phyloP scores from a whole-genome alignment of 2,329 filamentous ascomycete genomes.

The Talaromyces sp. region DNA sequence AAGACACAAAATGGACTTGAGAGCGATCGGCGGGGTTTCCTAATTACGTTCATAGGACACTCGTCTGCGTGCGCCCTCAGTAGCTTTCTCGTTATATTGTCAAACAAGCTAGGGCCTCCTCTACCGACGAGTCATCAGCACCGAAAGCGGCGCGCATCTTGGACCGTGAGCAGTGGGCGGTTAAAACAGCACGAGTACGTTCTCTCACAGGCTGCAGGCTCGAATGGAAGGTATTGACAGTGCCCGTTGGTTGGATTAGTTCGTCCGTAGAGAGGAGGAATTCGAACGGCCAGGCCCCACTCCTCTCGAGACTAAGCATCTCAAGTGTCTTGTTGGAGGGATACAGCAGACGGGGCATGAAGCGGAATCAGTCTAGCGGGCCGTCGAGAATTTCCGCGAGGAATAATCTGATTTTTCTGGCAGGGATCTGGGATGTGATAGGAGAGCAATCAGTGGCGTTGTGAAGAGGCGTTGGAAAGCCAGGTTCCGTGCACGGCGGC shows the following conservation, averaged over 20 bases:
- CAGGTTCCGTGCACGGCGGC: slow-evolving; percentile 13
- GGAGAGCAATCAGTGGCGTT: slow-evolving; percentile 15
- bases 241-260: slow-evolving; percentile 17
- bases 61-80: not conserved
- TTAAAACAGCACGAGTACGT: slow-evolving; percentile 16
- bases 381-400: slow-evolving; percentile 4
- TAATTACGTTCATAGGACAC: slow-evolving; percentile 11
- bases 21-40: slow-evolving; percentile 15
- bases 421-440: slow-evolving; percentile 16
- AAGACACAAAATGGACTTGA: slow-evolving; percentile 9
- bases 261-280: slow-evolving; percentile 4
- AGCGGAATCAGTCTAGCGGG: slow-evolving; percentile 2
- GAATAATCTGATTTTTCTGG: not conserved
- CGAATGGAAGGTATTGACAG: slow-evolving; percentile 5
- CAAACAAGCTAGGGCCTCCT: slow-evolving; percentile 14
- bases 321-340: slow-evolving; percentile 6
- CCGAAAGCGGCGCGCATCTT: slow-evolving; percentile 12
- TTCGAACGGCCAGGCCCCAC: slow-evolving; percentile 14
- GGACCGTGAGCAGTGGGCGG: slow-evolving; percentile 17
- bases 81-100: slow-evolving; percentile 5
- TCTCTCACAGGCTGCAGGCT: slow-evolving; percentile 8
- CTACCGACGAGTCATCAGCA: slow-evolving; percentile 17
- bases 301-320: slow-evolving; percentile 5
- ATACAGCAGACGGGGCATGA: not conserved
- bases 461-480: slow-evolving; percentile 11